phyloP scores from a whole-genome alignment of 2,329 filamentous ascomycete species.

The Colletotrichum endophyticum region DNA sequence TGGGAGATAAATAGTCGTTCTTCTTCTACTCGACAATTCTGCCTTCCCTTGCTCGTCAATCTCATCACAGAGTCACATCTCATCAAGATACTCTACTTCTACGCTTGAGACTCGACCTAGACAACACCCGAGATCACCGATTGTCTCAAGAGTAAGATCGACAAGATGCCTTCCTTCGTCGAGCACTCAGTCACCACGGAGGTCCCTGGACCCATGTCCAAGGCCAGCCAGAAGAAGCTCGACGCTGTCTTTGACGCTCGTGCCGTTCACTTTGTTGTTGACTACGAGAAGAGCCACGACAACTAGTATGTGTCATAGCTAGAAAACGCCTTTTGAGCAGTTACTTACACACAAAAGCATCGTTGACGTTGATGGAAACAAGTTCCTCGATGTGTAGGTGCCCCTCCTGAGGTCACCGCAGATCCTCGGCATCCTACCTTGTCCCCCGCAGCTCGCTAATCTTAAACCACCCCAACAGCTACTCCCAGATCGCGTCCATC shows the following conservation, averaged over 20 bases:
- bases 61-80: background rate
- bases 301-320: constrained; percentile 43
- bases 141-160: background rate
- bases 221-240: constrained; percentile 44
- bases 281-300: constrained; percentile 56
- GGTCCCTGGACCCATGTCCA: constrained; percentile 44
- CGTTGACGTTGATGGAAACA: constrained; percentile 55
- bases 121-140: background rate
- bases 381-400: constrained; percentile 51
- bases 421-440: background rate
- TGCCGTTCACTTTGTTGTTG: constrained; percentile 56
- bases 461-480: constrained; percentile 41
- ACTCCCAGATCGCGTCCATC: constrained; percentile 84
- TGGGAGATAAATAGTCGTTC: constrained; percentile 10
- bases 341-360: constrained; percentile 31
- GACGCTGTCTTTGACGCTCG: constrained; percentile 56
- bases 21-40: background rate
- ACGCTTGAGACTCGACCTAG: background rate
- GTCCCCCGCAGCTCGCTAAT: constrained; percentile 1
- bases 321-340: rapidly evolving
- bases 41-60: background rate
- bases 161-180: constrained; percentile 35
- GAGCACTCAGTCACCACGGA: constrained; percentile 39
- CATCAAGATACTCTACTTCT: background rate
- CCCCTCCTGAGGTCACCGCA: background rate